phyloP scores from a whole-genome alignment of 1,139 yeast species.

The Hanseniaspora sp. region DNA sequence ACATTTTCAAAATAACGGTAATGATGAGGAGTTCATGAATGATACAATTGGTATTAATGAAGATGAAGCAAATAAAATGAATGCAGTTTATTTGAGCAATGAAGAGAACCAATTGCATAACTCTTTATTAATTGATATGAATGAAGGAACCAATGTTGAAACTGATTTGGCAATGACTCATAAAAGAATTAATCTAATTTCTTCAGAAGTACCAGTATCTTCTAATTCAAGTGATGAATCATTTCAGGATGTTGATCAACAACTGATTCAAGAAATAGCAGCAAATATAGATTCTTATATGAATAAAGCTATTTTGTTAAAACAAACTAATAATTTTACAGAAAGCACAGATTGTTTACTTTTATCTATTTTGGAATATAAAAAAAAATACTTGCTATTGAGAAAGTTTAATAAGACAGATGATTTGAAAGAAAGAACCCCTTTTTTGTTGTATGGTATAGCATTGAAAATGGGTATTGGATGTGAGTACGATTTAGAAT shows the following conservation, averaged over 20 bases:
- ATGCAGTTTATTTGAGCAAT: too few species aligned
- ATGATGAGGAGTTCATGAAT: constrained; percentile 9
- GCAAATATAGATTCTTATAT: constrained; percentile 19
- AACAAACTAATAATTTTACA: constrained; percentile 49
- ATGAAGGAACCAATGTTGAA: neutral
- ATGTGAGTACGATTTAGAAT: constrained; percentile 45
- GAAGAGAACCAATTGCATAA: too few species aligned
- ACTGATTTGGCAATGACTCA: neutral
- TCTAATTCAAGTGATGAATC: neutral
- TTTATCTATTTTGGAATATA: constrained; percentile 21
- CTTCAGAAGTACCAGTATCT: neutral
- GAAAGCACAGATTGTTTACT: constrained; percentile 64
- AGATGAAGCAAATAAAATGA: too few species aligned
- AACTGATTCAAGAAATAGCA: neutral
- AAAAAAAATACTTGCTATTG: constrained; percentile 2
- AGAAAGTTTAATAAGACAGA: neutral
- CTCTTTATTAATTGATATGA: too few species aligned
- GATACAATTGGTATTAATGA: too few species aligned
- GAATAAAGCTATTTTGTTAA: constrained; percentile 40
- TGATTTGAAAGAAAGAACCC: constrained; percentile 46
- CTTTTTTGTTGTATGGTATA: constrained; percentile 61
- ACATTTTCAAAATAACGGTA: constrained; percentile 12
- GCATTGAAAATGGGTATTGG: constrained; percentile 67
- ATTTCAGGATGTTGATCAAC: neutral
- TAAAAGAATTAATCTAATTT: constrained; percentile 8